These are phyloP conservation scores for Metarhizium album DNA, from an alignment of 2,329 filamentous ascomycete species.

Conservation along the genomic window DNA sequence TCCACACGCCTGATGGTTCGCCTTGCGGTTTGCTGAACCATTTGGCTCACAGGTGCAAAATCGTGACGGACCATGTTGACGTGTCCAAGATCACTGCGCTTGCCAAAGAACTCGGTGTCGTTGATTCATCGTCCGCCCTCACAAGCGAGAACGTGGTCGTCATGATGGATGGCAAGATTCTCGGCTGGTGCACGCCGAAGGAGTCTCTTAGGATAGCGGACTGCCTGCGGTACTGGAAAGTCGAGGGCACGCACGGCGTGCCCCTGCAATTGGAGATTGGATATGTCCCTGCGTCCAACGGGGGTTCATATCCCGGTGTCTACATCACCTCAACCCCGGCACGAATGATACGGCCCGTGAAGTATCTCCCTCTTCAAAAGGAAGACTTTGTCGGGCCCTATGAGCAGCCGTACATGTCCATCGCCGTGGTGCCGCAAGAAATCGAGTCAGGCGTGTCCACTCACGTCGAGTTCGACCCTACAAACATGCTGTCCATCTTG, in stretches of 20 bases:
- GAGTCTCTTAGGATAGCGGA: slow-evolving; percentile 75
- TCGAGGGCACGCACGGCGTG: slow-evolving; percentile 70
- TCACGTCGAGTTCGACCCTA: slow-evolving; percentile 88
- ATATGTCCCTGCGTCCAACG: slow-evolving; percentile 75
- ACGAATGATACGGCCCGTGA: slow-evolving; percentile 83
- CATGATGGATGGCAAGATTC: slow-evolving; percentile 78
- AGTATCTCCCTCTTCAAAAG: slow-evolving; percentile 78
- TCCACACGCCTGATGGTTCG: slow-evolving; percentile 92
- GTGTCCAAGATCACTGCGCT: slow-evolving; percentile 63
- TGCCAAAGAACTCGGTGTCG: slow-evolving; percentile 69
- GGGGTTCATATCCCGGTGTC: slow-evolving; percentile 91
- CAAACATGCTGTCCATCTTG: slow-evolving; percentile 92
- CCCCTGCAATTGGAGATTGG: slow-evolving; percentile 84
- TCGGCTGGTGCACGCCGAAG: slow-evolving; percentile 82
- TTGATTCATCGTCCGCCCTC: slow-evolving; percentile 63
- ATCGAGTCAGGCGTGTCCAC: slow-evolving; percentile 81
- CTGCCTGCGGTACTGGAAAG: slow-evolving; percentile 89
- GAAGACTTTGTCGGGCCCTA: slow-evolving; percentile 84
- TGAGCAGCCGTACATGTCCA: slow-evolving; percentile 97
- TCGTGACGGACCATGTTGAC: slow-evolving; percentile 67
- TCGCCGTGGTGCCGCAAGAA: slow-evolving; percentile 82
- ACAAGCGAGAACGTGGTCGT: slow-evolving; percentile 78
- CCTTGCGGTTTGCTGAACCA: slow-evolving; percentile 94
- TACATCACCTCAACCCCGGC: slow-evolving; percentile 85
- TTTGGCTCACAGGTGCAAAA: slow-evolving; percentile 86